Evolutionary conservation across 352 stramenopile species (phyloP), one percentile per base, ranked within the genome.

Genomic region (Achlya hypogyna): DNA sequence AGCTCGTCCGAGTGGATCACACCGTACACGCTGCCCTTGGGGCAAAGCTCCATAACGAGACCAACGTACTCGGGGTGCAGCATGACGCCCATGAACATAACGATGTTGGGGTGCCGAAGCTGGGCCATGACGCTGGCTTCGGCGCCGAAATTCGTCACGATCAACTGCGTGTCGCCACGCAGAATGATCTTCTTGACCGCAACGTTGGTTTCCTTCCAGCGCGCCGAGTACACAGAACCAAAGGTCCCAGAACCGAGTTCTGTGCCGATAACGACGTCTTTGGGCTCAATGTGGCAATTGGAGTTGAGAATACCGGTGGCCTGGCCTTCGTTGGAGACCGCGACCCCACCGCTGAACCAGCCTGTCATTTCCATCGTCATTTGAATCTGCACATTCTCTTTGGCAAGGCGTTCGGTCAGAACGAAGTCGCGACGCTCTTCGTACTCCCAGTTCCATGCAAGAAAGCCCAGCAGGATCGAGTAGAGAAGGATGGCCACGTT

Each of bases 51-150:
- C 86, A 96, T 96, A 51, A 96, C 87, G 5, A 96, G 64, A 0
- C 85, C 84, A 28, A 94, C 82, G 31, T 89, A 91, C 45, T 91
- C 80, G 0, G 86, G 87, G n/a, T 92, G 84, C 31, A 94, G 78
- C 81, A 92, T 94, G 23, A 92, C 80, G 27, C 87, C 87, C 83
- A 96, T 92, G 71, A 95, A 95, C 81, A 96, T 93, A 56, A 94
- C 85, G 0, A 94, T 81, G 54, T 92, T 94, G 51, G 82, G 82
- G 71, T 93, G 83, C 18, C 82, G 81, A 6, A 93, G 73, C 66
- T 93, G 82, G 14, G 85, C 82, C 83, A 93, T 93, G 20, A 91
- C 82, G 43, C 82, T 89, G 22, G 82, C 83, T 65, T 92, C 84
- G 0, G 85, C 87, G 25, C 83, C 83, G 38, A 92, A 94, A 42